These are phyloP conservation scores for Picocystis sp. DNA, from an alignment of 163 green algal species.

Conservation along the genomic window DNA sequence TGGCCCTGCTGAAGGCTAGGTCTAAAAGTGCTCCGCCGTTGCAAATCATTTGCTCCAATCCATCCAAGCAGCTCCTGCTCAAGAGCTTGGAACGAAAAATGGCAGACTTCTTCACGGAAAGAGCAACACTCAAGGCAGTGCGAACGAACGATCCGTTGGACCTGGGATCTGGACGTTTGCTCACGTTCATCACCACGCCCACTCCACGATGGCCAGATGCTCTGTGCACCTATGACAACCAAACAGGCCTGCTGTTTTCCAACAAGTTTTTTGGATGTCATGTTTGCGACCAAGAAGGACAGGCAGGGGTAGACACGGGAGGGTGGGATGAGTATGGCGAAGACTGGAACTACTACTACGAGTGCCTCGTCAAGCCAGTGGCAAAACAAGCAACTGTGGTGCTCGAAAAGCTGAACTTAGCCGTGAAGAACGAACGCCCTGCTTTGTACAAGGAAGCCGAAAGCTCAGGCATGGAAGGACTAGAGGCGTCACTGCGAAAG, in stretches of 20 bases:
- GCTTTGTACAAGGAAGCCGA: too few species aligned
- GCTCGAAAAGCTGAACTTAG: constrained; percentile 33
- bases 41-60: constrained; percentile 24
- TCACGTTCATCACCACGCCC: constrained; percentile 49
- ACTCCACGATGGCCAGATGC: constrained; percentile 70
- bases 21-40: constrained; percentile 3
- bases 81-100: too few species aligned
- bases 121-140: too few species aligned
- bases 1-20: constrained; percentile 8
- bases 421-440: too few species aligned
- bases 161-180: constrained; percentile 7
- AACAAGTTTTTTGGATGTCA: too few species aligned
- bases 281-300: too few species aligned
- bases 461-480: too few species aligned
- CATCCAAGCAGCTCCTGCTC: constrained; percentile 7
- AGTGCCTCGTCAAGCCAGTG: constrained; percentile 85
- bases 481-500: too few species aligned
- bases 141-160: too few species aligned
- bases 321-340: constrained; percentile 53
- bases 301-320: constrained; percentile 13
- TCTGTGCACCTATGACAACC: too few species aligned
- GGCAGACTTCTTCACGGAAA: too few species aligned
- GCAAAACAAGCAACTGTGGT: constrained; percentile 37
- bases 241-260: too few species aligned
- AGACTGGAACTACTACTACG: constrained; percentile 84